Evolutionary conservation across 192 early-diverging fungal genomes (phyloP).

Genomic region (Backusella parvicylindrica): DNA sequence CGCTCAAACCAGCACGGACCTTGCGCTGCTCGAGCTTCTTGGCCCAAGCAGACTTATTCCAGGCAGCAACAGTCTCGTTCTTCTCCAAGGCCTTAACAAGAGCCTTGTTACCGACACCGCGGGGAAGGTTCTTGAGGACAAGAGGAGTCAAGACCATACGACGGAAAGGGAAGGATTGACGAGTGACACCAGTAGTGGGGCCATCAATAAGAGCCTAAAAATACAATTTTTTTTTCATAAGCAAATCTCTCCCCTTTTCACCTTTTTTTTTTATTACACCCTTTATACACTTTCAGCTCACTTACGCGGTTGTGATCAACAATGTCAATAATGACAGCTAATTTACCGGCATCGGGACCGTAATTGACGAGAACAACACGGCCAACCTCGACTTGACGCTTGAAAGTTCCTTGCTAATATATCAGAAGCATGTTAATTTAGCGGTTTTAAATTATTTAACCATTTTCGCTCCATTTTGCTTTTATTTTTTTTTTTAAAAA

Average conservation of each 20-base stretch:
- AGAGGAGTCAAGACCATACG: slow-evolving; percentile 89
- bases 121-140: slow-evolving; percentile 81
- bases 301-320: slow-evolving; percentile 91
- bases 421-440: not conserved
- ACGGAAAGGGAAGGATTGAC: slow-evolving; percentile 87
- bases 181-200: slow-evolving; percentile 90
- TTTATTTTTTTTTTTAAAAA: not conserved
- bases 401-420: slow-evolving; percentile 58
- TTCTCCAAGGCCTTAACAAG: slow-evolving; percentile 84
- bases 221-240: not conserved
- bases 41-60: slow-evolving; percentile 91
- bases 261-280: not conserved
- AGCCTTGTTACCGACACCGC: slow-evolving; percentile 70
- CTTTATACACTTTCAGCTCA: not conserved
- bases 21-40: slow-evolving; percentile 90
- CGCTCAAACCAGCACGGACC: slow-evolving; percentile 73
- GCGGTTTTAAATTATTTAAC: not conserved
- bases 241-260: not conserved
- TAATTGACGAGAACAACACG: slow-evolving; percentile 96
- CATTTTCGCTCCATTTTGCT: not conserved
- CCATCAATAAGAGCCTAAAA: slow-evolving; percentile 86
- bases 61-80: slow-evolving; percentile 76
- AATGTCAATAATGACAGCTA: slow-evolving; percentile 98
- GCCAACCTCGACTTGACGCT: slow-evolving; percentile 96
- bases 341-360: slow-evolving; percentile 93